A percentile compares a stretch with the other conserved stretches of the same genome.
Conservation (phyloP, 2,329 filamentous ascomycete genomes). For the Chaetothyriales sp. region DNA sequence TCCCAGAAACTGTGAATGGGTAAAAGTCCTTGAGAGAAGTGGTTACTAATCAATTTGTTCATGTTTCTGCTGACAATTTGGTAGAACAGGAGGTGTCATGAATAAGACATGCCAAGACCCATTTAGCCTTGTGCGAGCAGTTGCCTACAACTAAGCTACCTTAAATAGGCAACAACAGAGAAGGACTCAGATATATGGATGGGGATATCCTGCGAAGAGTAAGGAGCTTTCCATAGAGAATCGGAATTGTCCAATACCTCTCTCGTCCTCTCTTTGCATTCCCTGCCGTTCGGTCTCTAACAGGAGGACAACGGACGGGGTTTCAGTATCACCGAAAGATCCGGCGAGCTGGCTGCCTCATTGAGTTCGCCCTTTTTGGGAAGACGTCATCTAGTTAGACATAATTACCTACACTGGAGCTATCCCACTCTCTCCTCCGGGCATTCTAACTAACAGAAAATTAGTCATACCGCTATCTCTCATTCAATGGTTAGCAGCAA, state of each 20-base stretch:
- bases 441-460: not conserved
- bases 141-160: too few species aligned
- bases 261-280: too few species aligned
- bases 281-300: too few species aligned
- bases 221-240: too few species aligned
- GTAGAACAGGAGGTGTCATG: not conserved
- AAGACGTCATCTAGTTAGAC: not conserved
- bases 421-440: not conserved
- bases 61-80: not conserved
- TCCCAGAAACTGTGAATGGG: not conserved
- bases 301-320: too few species aligned
- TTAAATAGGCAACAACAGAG: too few species aligned
- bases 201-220: too few species aligned
- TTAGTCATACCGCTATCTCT: not conserved
- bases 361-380: not conserved
- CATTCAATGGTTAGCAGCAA: not conserved
- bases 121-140: too few species aligned
- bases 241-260: too few species aligned
- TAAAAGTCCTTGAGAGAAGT: not conserved
- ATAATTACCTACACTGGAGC: not conserved
- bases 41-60: not conserved
- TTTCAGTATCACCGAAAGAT: not conserved
- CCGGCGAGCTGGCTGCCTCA: not conserved
- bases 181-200: too few species aligned
- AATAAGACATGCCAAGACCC: too few species aligned